Evolutionary conservation across 441 rosid genomes (phyloP).

Genomic region (Flueggea neowawraea): DNA sequence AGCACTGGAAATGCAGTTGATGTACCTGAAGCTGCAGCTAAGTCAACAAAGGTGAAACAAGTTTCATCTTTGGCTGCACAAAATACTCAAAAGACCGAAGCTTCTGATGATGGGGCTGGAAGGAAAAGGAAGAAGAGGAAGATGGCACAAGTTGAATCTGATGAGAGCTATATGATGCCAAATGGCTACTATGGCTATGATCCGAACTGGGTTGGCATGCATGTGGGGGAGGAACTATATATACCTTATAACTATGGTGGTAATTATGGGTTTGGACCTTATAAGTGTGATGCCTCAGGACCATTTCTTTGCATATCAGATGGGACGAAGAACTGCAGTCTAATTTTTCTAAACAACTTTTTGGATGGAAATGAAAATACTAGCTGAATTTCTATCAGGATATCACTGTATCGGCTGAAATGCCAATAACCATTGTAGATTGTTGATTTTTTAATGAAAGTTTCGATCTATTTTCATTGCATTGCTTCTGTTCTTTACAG

Average conservation of each 20-base stretch:
- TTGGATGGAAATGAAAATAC: no score
- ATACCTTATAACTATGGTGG: neutral
- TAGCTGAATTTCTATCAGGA: no score
- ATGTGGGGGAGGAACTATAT: conserved; percentile 63
- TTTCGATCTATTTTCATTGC: no score
- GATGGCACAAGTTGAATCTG: conserved; percentile 35
- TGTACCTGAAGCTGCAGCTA: conserved; percentile 54
- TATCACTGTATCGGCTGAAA: no score
- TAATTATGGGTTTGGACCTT: no score
- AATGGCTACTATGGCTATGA: conserved; percentile 42
- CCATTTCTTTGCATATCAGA: no score
- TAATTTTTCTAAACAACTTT: no score
- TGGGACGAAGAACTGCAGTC: no score
- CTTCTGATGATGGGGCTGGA: conserved; percentile 52
- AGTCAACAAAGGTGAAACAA: conserved; percentile 45
- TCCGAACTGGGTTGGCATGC: conserved; percentile 65
- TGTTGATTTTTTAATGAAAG: no score
- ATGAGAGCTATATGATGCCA: conserved; percentile 67
- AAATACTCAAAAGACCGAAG: conserved; percentile 56
- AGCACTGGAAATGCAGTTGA: conserved; percentile 32
- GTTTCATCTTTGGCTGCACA: conserved; percentile 42
- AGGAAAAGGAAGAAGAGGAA: conserved; percentile 71
- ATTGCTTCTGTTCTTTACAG: no score
- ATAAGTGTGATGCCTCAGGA: no score
- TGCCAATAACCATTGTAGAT: no score